Base-by-base conservation (phyloP, 805 yeast species). In the Metschnikowia proteae region DNA sequence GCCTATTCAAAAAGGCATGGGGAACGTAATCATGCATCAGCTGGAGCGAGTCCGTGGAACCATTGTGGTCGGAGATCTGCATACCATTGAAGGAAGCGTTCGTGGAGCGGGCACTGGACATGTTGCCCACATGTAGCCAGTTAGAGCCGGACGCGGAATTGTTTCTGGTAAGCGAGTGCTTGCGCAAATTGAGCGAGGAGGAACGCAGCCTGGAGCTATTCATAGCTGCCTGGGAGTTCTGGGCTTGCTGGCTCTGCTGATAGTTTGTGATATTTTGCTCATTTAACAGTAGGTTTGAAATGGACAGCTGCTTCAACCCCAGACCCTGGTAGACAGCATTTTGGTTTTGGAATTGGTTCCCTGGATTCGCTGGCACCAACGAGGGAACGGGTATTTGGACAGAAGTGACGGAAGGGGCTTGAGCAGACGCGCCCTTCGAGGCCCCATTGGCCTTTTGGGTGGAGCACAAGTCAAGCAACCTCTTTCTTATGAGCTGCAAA, bases 111-210 rank as follows among this genome's bases (percentile, higher is more conserved):
- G 31, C n/a, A 46, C 61, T 66, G 51, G 61, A 64, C 49, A 72
- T 61, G 54, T 72, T 73, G 4, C 78, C 78, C 35, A 73, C 70
- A 58, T 73, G 78, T 39, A 72, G 61, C 78, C 76, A 72, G 50
- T 63, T 70, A 51, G 61, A 61, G 29, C 63, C 64, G 38, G 59
- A 59, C 44, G 60, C 61, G 8, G 75, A 68, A 53, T 71, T 71
- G 52, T 71, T 73, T 54, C 77, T 60, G 1, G 76, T 71, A 41
- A 73, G 65, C 9, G 75, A 70, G 53, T 73, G 77, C 52, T 71
- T 73, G 41, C 77, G 61, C 53, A 72, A 63, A 54, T 60, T 69
- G 46, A 71, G 52, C 5, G 71, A 65, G 6, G 73, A 64, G 26
- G 68, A 62, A 30, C 73, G 60, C 45, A 74, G 70, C 43, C 74